These are phyloP conservation scores for Xylariaceae sp. DNA, from an alignment of 2,329 filamentous ascomycete genomes.

Conservation along the genomic window DNA sequence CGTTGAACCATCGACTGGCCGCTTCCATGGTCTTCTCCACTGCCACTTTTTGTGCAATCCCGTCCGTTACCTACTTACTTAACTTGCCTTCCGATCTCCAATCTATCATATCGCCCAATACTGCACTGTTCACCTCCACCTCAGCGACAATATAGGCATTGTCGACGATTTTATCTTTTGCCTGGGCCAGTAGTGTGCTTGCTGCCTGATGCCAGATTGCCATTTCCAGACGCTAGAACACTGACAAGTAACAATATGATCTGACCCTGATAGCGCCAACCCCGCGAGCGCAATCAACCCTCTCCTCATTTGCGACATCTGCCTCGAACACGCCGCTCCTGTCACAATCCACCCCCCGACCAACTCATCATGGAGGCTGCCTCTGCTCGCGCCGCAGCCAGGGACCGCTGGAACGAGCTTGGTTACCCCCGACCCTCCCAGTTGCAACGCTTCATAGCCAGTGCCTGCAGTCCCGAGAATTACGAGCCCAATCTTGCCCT, in stretches of 20 bases:
- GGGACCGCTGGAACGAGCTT: constrained; percentile 87
- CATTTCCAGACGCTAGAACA: background rate
- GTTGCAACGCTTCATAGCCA: constrained; percentile 91
- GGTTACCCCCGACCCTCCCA: constrained; percentile 76
- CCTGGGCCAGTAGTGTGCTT: background rate
- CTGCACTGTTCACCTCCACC: no score
- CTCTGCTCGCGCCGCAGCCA: constrained; percentile 88
- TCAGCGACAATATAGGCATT: no score
- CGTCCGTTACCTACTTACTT: no score
- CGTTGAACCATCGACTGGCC: no score
- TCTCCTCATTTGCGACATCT: background rate
- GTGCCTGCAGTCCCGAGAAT: constrained; percentile 94
- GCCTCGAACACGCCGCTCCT: constrained; percentile 1
- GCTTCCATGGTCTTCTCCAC: background rate
- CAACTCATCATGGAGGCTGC: constrained; percentile 77
- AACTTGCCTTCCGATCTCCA: no score
- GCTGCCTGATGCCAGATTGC: background rate
- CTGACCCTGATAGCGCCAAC: no score
- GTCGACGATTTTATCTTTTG: no score
- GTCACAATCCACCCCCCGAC: background rate
- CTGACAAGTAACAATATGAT: no score
- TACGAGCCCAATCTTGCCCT: constrained; percentile 96
- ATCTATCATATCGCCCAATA: no score
- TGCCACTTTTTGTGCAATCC: no score
- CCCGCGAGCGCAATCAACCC: background rate